phyloP scores from a whole-genome alignment of 139 green algal species.

The Tetradesmus lagerheimii region DNA sequence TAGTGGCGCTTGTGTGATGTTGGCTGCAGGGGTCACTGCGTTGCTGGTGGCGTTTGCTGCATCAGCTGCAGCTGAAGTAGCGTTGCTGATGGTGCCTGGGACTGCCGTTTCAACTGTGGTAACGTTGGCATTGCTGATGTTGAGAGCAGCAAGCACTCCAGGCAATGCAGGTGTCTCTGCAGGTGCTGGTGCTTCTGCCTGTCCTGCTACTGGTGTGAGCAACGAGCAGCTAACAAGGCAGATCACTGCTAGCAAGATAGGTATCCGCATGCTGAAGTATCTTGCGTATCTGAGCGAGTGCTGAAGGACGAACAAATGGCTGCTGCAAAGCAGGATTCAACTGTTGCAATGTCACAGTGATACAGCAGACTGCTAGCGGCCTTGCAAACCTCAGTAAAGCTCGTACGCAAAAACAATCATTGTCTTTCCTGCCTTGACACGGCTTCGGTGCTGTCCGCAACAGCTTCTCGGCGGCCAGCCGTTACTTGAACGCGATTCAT shows the following conservation, averaged over 20 bases:
- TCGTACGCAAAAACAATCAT: no score
- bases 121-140: background rate
- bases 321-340: no score
- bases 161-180: background rate
- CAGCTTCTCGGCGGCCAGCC: background rate
- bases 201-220: background rate
- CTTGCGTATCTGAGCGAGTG: no score
- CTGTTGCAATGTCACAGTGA: no score
- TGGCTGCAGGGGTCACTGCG: background rate
- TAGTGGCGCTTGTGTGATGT: background rate
- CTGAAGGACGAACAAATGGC: no score
- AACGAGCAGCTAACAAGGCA: background rate
- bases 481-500: background rate
- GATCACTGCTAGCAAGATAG: background rate
- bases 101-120: background rate
- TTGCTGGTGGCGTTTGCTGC: background rate
- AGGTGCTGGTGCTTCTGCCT: no score
- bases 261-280: background rate
- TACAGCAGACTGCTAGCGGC: no score
- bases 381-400: no score
- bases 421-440: no score
- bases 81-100: no score
- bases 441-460: background rate
- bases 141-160: background rate
- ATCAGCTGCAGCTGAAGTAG: background rate